Evolutionary conservation across 805 yeast genomes (phyloP).

Genomic region (Sugiyamaella qingdaonensis): DNA sequence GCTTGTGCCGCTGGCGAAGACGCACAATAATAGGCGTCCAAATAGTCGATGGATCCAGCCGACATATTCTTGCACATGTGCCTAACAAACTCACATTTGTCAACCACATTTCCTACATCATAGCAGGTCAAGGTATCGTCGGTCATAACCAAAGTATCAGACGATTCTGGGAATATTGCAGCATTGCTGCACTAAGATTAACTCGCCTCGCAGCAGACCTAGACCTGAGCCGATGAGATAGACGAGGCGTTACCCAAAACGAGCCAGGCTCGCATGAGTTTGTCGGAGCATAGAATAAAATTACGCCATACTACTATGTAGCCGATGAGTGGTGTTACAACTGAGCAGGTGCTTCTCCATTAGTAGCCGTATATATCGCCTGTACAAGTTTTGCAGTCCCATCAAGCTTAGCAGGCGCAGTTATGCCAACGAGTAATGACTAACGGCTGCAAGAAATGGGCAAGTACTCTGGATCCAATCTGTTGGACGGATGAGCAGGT

Average conservation of each 20-base stretch:
- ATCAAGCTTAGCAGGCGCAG: no score
- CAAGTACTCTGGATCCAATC: no score
- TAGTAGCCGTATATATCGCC: no score
- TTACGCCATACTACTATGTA: no score
- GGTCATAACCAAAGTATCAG: neutral
- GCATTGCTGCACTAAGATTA: neutral
- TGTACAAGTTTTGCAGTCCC: no score
- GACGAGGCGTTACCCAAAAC: neutral
- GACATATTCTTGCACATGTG: conserved; percentile 34
- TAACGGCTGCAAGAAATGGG: no score
- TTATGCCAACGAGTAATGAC: no score
- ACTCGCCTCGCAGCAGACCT: neutral
- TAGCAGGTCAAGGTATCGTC: conserved; percentile 4
- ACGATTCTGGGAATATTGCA: neutral
- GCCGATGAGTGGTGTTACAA: no score
- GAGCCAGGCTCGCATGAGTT: no score
- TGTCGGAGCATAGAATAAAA: no score
- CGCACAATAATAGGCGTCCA: conserved; percentile 30
- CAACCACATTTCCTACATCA: conserved; percentile 16
- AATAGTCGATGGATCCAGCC: conserved; percentile 39
- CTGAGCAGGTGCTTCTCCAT: no score
- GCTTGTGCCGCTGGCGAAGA: conserved; percentile 6
- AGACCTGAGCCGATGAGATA: neutral
- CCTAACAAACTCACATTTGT: conserved; percentile 39
- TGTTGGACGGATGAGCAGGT: no score